Evolutionary conservation across 257 asterid species (phyloP), one percentile per base, ranked within the genome.

Genomic region (Solanum sitiens): DNA sequence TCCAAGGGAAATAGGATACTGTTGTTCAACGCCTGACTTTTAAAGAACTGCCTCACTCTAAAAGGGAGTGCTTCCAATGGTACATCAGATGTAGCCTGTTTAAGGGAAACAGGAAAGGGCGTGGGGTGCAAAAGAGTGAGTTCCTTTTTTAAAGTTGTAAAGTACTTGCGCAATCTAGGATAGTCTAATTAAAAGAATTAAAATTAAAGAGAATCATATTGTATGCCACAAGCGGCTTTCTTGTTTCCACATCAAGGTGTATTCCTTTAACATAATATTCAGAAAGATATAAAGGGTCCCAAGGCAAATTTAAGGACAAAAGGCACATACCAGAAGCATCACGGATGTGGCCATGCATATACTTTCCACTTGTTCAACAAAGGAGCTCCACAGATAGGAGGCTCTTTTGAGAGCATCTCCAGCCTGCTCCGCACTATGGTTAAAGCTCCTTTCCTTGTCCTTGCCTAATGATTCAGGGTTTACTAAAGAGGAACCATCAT

Each of bases 81-180:
- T 79, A 95, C 88, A 87, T 96, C 99, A 35, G 98, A 93, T 21
- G 99, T 97, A 83, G 99, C 99, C 99, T 97, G 98, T 90, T 42
- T 33, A 86, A 63, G 56, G 84, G 44, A 86, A 76, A 59, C 47
- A 77, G 40, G 59, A 45, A 71, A 44, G 79, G 74, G 40, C 4
- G 73, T 21, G 47, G 35, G 85, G 59, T 14, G 13, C 50, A 53
- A 35, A 45, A 79, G 84, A 86, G 61, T 86, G 15, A 80, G 85
- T 82, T 80, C 30, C 30, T 82, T 20, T 32, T 27, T 47, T 80
- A 47, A 80, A 79, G 42, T 80, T 47, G 68, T 80, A 80, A 80
- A 50, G 85, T 40, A 82, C 39, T 30, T 82, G 45, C 4, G 4
- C 70, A 82, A 82, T 82, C 30, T 32, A 82, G 86, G 45, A 50